Conservation (phyloP, 202 grass and related monocot species). For the Alloteropsis angusta region DNA sequence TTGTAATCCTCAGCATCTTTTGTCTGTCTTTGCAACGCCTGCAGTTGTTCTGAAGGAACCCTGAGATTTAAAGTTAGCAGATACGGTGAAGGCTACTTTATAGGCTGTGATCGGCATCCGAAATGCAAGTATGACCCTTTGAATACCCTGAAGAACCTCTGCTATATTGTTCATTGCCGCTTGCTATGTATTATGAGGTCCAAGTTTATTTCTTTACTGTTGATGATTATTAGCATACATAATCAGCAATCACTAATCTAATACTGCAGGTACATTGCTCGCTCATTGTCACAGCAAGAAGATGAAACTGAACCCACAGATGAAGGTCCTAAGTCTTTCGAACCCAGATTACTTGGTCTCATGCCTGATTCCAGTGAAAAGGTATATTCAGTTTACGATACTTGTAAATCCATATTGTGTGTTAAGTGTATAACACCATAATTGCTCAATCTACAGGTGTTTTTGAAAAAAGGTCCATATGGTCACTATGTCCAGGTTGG, state of each 20-base stretch:
- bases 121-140: conserved; percentile 78
- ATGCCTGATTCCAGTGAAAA: conserved; percentile 60
- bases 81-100: conserved; percentile 86
- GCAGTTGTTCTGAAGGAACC: conserved; percentile 82
- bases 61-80: conserved; percentile 90
- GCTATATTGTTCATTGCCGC: conserved; percentile 19
- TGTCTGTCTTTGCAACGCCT: conserved; percentile 19
- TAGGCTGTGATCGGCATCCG: conserved; percentile 85
- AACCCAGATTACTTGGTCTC: conserved; percentile 54
- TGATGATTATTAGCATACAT: neutral
- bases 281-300: conserved; percentile 53
- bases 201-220: conserved; percentile 14
- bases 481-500: conserved; percentile 89
- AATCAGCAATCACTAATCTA: conserved; percentile 11
- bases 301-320: conserved; percentile 42
- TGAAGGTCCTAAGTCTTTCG: conserved; percentile 35
- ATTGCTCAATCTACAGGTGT: conserved; percentile 39
- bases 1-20: neutral
- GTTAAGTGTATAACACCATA: neutral
- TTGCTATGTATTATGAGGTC: conserved; percentile 18
- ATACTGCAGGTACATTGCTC: conserved; percentile 66
- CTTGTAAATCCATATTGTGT: neutral
- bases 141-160: neutral
- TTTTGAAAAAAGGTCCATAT: conserved; percentile 85
- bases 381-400: conserved; percentile 28